Evolutionary conservation across 169 alveolate genomes (phyloP).

Genomic region (Besnoitia besnoiti): DNA sequence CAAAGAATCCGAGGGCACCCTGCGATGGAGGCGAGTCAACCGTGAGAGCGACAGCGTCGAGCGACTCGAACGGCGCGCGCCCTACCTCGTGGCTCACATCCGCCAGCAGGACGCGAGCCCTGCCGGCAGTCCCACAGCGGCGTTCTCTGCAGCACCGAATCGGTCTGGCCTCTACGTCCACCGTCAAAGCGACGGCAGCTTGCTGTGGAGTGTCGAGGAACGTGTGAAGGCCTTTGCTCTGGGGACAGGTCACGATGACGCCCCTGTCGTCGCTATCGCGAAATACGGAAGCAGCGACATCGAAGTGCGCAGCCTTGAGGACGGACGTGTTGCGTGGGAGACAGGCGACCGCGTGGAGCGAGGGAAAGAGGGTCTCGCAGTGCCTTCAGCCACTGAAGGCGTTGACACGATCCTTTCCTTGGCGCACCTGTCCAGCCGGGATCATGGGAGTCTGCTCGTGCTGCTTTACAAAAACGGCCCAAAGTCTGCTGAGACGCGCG

Average conservation of each 20-base stretch:
- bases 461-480: not conserved
- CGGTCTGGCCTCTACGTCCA: not conserved
- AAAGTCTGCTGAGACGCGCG: not conserved
- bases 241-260: not conserved
- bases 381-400: not conserved
- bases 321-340: not conserved
- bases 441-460: not conserved
- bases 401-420: not conserved
- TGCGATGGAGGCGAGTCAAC: conserved; percentile 2
- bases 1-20: not conserved
- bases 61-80: not conserved
- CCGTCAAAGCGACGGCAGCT: not conserved
- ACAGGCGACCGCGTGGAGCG: not conserved
- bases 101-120: not conserved
- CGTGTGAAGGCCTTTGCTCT: not conserved
- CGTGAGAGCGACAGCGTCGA: not conserved
- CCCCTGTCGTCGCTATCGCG: not conserved
- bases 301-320: not conserved
- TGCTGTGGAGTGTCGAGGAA: conserved; percentile 24
- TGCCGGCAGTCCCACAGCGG: not conserved
- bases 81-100: not conserved
- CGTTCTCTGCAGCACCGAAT: not conserved
- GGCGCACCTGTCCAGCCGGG: not conserved
- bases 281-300: not conserved
- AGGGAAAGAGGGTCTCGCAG: not conserved